Percentiles rank a stretch among this genome's conserved stretches.
Evolutionary conservation across 1,284 basidiomycete species (phyloP).

Genomic region (Cystobasidium pallidum): DNA sequence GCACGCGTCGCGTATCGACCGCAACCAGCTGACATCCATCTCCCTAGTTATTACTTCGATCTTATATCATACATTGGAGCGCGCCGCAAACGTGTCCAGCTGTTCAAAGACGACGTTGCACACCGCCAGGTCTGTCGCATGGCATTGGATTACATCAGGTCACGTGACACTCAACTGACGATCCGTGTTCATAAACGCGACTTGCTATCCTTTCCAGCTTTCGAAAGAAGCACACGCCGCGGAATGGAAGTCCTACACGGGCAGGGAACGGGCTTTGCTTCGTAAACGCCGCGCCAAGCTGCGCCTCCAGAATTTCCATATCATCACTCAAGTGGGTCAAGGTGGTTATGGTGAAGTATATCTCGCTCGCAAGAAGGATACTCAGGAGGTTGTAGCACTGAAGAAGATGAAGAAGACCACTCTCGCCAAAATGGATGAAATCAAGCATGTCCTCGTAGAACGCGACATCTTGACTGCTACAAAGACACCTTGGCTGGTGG

Average conservation of each 20-base stretch:
- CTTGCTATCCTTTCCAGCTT: conserved; percentile 14
- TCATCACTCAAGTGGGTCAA: conserved; percentile 94
- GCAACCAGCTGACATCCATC: not conserved
- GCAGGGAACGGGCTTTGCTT: conserved; percentile 86
- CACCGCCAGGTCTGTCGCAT: conserved; percentile 64
- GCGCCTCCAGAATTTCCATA: conserved; percentile 84
- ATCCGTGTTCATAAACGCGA: conserved; percentile 3
- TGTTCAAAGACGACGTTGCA: conserved; percentile 80
- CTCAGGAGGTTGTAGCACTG: conserved; percentile 88
- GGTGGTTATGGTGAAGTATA: conserved; percentile 96
- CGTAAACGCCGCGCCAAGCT: conserved; percentile 83
- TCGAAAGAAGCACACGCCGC: conserved; percentile 55
- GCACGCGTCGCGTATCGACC: too few species aligned
- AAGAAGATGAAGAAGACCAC: conserved; percentile 96
- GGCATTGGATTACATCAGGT: not conserved
- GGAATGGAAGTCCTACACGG: conserved; percentile 88
- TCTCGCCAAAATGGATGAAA: conserved; percentile 95
- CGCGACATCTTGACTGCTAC: conserved; percentile 93
- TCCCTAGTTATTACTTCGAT: conserved; percentile 62
- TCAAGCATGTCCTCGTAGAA: conserved; percentile 87
- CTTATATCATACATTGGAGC: conserved; percentile 80
- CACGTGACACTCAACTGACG: conserved; percentile 20
- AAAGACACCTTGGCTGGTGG: conserved; percentile 92
- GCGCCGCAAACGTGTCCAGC: conserved; percentile 76
- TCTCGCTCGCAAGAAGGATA: conserved; percentile 84